Evolutionary conservation across 306 rosid genomes (phyloP).

Genomic region (Malus sylvestris): DNA sequence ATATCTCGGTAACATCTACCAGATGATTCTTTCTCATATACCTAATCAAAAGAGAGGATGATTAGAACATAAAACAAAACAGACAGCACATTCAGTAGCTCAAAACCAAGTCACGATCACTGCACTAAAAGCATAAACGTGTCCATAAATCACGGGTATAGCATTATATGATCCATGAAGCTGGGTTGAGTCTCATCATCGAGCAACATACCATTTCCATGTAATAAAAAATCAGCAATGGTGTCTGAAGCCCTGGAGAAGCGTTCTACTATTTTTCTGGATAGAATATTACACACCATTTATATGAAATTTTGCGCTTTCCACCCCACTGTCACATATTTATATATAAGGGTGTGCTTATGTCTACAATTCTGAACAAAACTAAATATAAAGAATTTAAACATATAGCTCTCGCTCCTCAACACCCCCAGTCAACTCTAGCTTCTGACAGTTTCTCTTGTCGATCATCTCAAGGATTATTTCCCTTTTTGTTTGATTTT

Average conservation of each 20-base stretch:
- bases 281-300: background rate
- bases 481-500: background rate
- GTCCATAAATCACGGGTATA: background rate
- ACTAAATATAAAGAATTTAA: background rate
- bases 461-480: background rate
- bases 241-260: background rate
- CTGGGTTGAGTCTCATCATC: background rate
- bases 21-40: conserved; percentile 52
- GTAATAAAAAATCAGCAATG: background rate
- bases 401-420: background rate
- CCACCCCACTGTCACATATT: background rate
- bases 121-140: conserved; percentile 4
- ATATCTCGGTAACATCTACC: conserved; percentile 91
- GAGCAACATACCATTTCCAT: background rate
- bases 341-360: background rate
- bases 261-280: background rate
- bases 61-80: conserved; percentile 6
- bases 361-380: background rate
- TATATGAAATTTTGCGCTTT: no score
- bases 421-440: background rate
- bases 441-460: background rate
- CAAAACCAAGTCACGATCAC: conserved; percentile 5
- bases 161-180: background rate
- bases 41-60: conserved; percentile 33
- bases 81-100: no score